Conservation (phyloP, 768 basidiomycete genomes). For the Termitomyces sp. region DNA sequence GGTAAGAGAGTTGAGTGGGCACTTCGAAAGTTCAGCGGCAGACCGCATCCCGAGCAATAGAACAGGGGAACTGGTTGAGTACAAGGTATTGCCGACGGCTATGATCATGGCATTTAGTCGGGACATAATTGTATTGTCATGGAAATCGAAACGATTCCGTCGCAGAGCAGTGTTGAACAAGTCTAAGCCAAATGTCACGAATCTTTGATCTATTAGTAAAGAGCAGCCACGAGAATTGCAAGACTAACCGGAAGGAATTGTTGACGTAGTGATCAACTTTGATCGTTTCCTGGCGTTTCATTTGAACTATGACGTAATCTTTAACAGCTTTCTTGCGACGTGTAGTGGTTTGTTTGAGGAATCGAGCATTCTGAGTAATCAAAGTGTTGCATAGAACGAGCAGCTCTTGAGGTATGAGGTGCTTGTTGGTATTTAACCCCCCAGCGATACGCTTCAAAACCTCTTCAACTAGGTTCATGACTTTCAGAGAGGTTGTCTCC, state of each 20-base stretch:
- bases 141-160: constrained; percentile 82
- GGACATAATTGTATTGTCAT: constrained; percentile 64
- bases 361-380: constrained; percentile 85
- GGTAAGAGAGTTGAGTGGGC: constrained; percentile 71
- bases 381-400: constrained; percentile 84
- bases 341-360: constrained; percentile 59
- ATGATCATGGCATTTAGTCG: constrained; percentile 84
- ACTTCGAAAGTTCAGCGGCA: constrained; percentile 74
- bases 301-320: constrained; percentile 68
- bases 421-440: constrained; percentile 80
- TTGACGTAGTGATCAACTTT: constrained; percentile 70
- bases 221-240: neutral
- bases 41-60: constrained; percentile 73
- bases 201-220: constrained; percentile 37
- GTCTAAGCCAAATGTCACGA: constrained; percentile 89
- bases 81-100: constrained; percentile 88
- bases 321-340: constrained; percentile 33
- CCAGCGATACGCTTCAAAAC: constrained; percentile 75
- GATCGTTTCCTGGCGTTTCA: constrained; percentile 55
- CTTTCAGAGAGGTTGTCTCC: constrained; percentile 74
- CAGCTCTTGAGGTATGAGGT: constrained; percentile 63
- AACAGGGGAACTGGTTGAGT: constrained; percentile 74
- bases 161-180: constrained; percentile 85
- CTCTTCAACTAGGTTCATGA: constrained; percentile 84
- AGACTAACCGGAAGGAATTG: constrained; percentile 77